phyloP scores from a whole-genome alignment of 225 moss, liverwort and hornwort genomes.

The Straminergon stramineum region DNA sequence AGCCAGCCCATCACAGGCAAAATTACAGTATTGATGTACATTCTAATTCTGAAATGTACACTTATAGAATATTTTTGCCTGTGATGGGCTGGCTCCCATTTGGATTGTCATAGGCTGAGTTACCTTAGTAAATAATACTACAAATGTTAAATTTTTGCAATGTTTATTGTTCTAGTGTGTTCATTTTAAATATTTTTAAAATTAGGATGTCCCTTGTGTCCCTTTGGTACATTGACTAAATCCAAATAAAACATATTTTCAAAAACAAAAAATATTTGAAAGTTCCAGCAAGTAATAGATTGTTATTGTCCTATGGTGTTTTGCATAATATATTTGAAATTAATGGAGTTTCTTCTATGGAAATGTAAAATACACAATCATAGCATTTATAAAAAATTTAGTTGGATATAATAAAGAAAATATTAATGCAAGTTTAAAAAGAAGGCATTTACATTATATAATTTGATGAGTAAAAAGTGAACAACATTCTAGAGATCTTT shows the following conservation, averaged over 20 bases:
- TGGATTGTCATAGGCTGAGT: no score
- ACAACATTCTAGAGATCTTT: accelerated
- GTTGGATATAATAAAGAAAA: not conserved
- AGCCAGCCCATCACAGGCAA: no score
- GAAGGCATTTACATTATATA: not conserved
- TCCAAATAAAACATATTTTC: not conserved
- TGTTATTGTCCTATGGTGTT: accelerated
- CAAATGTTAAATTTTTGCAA: not conserved
- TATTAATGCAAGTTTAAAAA: not conserved
- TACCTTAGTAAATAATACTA: not conserved
- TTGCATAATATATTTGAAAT: not conserved
- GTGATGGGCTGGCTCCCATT: no score
- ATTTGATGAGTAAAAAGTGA: not conserved
- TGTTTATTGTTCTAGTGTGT: no score
- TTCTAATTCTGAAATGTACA: no score
- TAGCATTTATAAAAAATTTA: not conserved
- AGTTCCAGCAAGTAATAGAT: accelerated
- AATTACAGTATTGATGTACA: no score
- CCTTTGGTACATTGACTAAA: no score
- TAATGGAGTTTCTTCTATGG: not conserved
- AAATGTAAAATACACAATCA: not conserved
- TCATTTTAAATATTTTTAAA: not conserved
- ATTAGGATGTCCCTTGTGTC: no score
- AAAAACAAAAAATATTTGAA: not conserved
- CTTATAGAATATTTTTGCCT: no score